phyloP scores from a whole-genome alignment of 306 rosid genomes.

The Cicer cuneatum region DNA sequence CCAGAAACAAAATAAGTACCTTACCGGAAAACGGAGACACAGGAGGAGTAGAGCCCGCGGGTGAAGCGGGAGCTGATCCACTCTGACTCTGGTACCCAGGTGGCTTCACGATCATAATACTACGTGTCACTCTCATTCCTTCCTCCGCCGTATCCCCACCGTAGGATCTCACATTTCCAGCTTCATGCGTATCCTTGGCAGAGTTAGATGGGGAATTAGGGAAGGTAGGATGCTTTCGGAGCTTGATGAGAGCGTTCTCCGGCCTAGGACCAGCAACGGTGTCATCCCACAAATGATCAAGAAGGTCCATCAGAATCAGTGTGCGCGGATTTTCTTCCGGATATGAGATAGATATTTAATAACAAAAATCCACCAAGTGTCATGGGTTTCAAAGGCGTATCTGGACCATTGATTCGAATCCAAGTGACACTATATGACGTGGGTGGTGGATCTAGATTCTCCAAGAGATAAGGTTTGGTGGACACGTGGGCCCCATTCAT shows the following conservation, averaged over 20 bases:
- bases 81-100: slow-evolving; percentile 67
- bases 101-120: slow-evolving; percentile 90
- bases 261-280: slow-evolving; percentile 94
- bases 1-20: slow-evolving; percentile 34
- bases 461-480: slow-evolving; percentile 62
- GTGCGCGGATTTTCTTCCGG: neutral
- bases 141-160: slow-evolving; percentile 58
- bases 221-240: slow-evolving; percentile 66
- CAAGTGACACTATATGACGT: slow-evolving; percentile 32
- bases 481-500: slow-evolving; percentile 55
- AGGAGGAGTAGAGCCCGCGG: slow-evolving; percentile 90
- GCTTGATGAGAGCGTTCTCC: slow-evolving; percentile 86
- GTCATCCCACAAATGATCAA: slow-evolving; percentile 97
- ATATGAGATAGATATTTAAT: slow-evolving; percentile 51
- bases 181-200: slow-evolving; percentile 67
- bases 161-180: slow-evolving; percentile 59
- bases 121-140: slow-evolving; percentile 69
- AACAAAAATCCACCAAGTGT: slow-evolving; percentile 51
- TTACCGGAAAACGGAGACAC: slow-evolving; percentile 86
- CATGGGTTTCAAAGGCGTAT: neutral
- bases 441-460: slow-evolving; percentile 54
- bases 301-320: slow-evolving; percentile 64
- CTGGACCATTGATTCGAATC: slow-evolving; percentile 48
- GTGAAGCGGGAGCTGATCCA: slow-evolving; percentile 81
- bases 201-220: slow-evolving; percentile 49